These are phyloP conservation scores for Cyanodermella asteris DNA, from an alignment of 2,329 filamentous ascomycete species.

Conservation along the genomic window DNA sequence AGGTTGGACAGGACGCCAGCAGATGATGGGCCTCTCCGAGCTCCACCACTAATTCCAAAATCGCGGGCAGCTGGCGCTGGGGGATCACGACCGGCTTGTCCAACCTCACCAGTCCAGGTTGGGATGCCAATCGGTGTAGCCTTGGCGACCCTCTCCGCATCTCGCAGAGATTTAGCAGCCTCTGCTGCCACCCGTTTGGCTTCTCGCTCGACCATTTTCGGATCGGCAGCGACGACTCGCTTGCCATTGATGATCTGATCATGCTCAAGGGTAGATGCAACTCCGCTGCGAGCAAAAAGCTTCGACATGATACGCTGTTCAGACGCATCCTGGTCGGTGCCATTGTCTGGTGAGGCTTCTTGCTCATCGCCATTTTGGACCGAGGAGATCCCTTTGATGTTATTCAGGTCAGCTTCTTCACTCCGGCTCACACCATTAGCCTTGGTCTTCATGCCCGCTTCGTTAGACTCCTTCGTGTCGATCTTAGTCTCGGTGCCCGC, in stretches of 20 bases:
- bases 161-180: constrained; percentile 54
- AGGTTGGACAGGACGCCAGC: constrained; percentile 34
- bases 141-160: constrained; percentile 49
- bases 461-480: constrained; percentile 15
- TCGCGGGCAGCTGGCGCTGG: constrained; percentile 24
- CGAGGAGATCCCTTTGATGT: constrained; percentile 18
- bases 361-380: constrained; percentile 24
- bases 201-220: constrained; percentile 57
- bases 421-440: not conserved
- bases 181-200: constrained; percentile 57
- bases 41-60: constrained; percentile 15
- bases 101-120: constrained; percentile 80
- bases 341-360: constrained; percentile 11
- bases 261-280: constrained; percentile 83
- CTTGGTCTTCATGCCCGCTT: not conserved
- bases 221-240: constrained; percentile 49
- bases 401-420: constrained; percentile 3
- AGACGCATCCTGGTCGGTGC: constrained; percentile 18
- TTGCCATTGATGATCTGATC: constrained; percentile 72
- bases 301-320: constrained; percentile 69
- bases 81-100: constrained; percentile 56
- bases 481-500: constrained; percentile 63
- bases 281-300: constrained; percentile 66
- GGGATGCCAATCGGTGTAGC: constrained; percentile 61
- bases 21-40: constrained; percentile 11